These are phyloP conservation scores for Yarrowia galli DNA, from an alignment of 1,139 yeast species.

Conservation along the genomic window DNA sequence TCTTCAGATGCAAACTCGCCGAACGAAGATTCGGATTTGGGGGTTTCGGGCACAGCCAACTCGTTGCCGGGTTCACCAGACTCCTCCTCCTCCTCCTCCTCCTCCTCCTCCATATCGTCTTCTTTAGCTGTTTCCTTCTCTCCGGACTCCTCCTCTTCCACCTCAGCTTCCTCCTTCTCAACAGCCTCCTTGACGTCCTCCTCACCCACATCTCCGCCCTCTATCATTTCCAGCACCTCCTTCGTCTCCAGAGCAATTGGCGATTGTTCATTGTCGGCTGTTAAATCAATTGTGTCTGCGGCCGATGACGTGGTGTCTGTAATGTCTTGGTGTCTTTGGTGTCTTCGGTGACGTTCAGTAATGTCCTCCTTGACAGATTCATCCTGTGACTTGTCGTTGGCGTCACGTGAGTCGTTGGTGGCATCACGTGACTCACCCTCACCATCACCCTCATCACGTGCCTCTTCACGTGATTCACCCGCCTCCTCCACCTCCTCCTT, in stretches of 20 bases:
- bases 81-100: background rate
- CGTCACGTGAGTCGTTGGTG: too few relatives aligned
- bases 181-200: background rate
- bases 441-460: background rate
- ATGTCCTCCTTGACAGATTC: background rate
- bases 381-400: background rate
- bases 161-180: background rate
- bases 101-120: background rate
- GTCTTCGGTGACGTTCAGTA: background rate
- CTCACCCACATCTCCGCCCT: background rate
- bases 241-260: background rate
- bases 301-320: too few relatives aligned
- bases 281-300: background rate
- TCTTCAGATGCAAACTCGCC: conserved; percentile 32
- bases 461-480: background rate
- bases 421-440: background rate
- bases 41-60: background rate
- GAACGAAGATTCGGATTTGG: conserved; percentile 3
- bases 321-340: background rate
- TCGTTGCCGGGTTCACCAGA: conserved; percentile 39
- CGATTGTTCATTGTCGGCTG: background rate
- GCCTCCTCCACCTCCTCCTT: background rate
- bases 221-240: conserved; percentile 12
- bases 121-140: too few relatives aligned
- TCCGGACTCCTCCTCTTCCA: background rate